Conservation (phyloP, 163 green algal species). For the Chlamydomonas reinhardtii region DNA sequence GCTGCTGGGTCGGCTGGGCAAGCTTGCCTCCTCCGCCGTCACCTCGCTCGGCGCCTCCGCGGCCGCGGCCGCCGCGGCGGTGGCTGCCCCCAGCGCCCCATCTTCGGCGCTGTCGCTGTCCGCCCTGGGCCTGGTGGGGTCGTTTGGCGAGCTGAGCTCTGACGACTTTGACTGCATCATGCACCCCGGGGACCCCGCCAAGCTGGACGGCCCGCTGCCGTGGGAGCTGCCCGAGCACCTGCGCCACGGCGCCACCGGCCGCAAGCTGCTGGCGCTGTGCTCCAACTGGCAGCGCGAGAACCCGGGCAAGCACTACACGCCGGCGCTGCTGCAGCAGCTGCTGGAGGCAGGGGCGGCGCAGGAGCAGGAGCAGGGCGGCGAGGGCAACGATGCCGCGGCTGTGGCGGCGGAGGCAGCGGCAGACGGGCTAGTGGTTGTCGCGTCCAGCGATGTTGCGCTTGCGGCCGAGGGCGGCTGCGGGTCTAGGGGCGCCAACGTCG, state of each 20-base stretch:
- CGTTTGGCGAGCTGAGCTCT: not conserved
- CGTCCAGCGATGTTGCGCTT: not conserved
- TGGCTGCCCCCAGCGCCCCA: not conserved
- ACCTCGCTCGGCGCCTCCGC: constrained; percentile 9
- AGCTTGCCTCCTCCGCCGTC: not conserved
- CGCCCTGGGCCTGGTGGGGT: not conserved
- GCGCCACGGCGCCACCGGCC: constrained; percentile 24
- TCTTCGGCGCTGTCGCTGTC: not conserved
- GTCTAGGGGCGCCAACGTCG: not conserved
- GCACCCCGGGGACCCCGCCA: constrained; percentile 54
- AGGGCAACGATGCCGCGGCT: not conserved
- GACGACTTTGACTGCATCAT: constrained; percentile 57
- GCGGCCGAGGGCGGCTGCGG: not conserved
- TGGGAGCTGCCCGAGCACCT: constrained; percentile 66
- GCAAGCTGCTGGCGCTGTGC: constrained; percentile 60
- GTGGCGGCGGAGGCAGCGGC: not conserved
- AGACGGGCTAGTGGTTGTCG: not conserved
- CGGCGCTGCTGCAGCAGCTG: constrained; percentile 37
- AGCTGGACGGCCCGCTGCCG: constrained; percentile 66
- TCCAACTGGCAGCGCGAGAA: constrained; percentile 62
- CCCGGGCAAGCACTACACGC: constrained; percentile 35
- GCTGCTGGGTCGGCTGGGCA: too few relatives aligned
- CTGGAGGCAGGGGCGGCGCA: not conserved
- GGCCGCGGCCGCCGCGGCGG: not conserved
- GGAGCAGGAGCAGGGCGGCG: not conserved